Base-by-base conservation (phyloP, 202 grass and related monocot genomes). In the Eragrostis tef region DNA sequence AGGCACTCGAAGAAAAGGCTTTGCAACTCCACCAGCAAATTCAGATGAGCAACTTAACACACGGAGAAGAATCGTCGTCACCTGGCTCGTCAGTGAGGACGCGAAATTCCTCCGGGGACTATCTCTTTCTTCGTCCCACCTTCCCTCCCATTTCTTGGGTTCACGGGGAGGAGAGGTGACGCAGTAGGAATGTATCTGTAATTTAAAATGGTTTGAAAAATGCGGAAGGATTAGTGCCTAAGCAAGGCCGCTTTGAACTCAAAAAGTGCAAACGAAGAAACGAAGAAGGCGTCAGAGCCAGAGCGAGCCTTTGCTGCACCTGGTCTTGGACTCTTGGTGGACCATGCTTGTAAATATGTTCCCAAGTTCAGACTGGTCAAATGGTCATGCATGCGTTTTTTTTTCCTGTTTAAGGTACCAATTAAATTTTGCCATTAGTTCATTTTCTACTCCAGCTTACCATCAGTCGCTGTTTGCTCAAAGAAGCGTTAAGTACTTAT, bases 51-150 rank as follows among this genome's bases (percentile, higher is more conserved):
- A 77, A 57, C 54, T 43, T 27, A 43, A 75, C 43, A 20, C 25
- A 24, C 68, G 43, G 25, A 75, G 52, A 49, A 69, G 19, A 67
- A 48, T 6, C 48, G 25, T 80, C 64, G 13, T 60, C 72, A 67
- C 49, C 83, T 86, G 41, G 72, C 46, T 72, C 78, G 73, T 89
- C 87, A 66, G 77, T 22, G 10, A 44, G 47, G 36, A 20, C 42
- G 24, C 68, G 19, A 54, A 48, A 57, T 80, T 51, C 26, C 9
- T 73, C 47, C 79, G 26, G 50, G 51, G 25, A 9, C 29, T 17
- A 0, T 24, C 50, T 20, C 34, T 14, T 22, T 19, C 9, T 34
- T 34, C 31, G 8, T 17, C 4, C 11, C 10, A 44, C 17, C 2
- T 29, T 49, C n/a, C 15, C 21, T 36, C 5, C 0, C 20, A 39